Base-by-base conservation (phyloP, 805 yeast species). In the Cyberlindnera bimundalis region DNA sequence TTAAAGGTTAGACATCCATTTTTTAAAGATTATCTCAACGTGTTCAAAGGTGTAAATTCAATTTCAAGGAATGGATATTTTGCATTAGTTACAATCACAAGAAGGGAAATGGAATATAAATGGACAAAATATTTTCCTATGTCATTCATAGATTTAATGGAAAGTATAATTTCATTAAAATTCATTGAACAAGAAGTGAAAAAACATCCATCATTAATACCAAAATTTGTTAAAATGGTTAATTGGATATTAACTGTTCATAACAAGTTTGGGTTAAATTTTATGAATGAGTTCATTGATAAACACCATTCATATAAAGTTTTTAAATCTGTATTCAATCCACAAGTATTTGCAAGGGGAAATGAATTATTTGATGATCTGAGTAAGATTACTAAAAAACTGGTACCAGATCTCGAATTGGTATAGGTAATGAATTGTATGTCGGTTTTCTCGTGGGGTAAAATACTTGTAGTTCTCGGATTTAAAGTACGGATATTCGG, bases 101-200 rank as follows among this genome's bases (percentile, higher is more conserved):
- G 41, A 10, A 27, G 18, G 3, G 36, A 26, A 21, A 32, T 38
- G 41, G 41, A 38, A 32, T 4, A 16, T 23, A 38, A 38, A 18
- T 38, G 41, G 41, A 32, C 41, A 8, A 21, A 32, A 2, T 38
- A 32, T 33, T 37, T 37, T 5, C 29, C 33, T 19, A 33, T 39
- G 42, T 28, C 29, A 6, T 29, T 24, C 2, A 4, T 23, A 11
- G 23, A 18, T 7, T 18, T 39, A 7, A 20, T 17, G 6, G 35
- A 33, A 37, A 33, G 37, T 13, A 21, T 29, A 4, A 14, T 33
- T n/a, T 24, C 30, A 5, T 15, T 39, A 14, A 28, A 20, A 13
- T 32, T 32, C 33, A 14, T 38, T 16, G 37, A 38, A n/a, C 21
- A 32, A 18, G 36, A 38, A 13, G 32, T 32, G 19, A 27, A 32